Conservation (phyloP, 768 basidiomycete genomes). For the Termitomyces sp. region DNA sequence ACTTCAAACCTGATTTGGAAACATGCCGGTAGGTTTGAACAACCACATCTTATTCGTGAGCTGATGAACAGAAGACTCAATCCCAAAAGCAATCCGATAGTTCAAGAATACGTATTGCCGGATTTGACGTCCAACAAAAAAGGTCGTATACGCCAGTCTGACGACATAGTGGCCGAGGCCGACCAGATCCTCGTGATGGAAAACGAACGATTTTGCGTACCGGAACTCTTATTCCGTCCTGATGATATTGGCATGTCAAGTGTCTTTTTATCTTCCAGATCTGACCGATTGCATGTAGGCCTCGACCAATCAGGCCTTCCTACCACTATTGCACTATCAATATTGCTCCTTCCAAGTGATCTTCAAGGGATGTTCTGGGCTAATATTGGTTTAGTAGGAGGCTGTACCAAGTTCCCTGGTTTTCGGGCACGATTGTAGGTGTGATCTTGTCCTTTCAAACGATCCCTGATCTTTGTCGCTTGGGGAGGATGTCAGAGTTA, state of each 20-base stretch:
- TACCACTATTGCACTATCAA: slow-evolving; percentile 68
- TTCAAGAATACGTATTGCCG: slow-evolving; percentile 88
- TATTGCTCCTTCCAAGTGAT: slow-evolving; percentile 71
- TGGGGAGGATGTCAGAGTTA: slow-evolving; percentile 63
- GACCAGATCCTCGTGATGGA: slow-evolving; percentile 80
- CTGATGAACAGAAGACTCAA: slow-evolving; percentile 35
- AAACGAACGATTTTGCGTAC: slow-evolving; percentile 88
- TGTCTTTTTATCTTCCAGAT: slow-evolving; percentile 8
- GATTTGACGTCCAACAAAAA: slow-evolving; percentile 69
- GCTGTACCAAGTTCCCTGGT: slow-evolving; percentile 69
- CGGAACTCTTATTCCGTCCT: slow-evolving; percentile 90
- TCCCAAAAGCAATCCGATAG: slow-evolving; percentile 58
- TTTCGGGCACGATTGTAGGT: slow-evolving; percentile 75
- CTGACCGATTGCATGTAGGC: slow-evolving; percentile 38
- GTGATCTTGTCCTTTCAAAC: slow-evolving; percentile 5
- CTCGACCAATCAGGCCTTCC: slow-evolving; percentile 79
- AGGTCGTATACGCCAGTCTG: slow-evolving; percentile 49
- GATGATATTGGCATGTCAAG: slow-evolving; percentile 72
- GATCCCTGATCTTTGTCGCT: slow-evolving; percentile 6
- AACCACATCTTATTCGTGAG: neutral
- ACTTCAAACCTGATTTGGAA: slow-evolving; percentile 73
- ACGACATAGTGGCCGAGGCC: slow-evolving; percentile 47
- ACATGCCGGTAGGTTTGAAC: slow-evolving; percentile 59
- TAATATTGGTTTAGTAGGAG: slow-evolving; percentile 88
- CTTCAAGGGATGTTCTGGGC: slow-evolving; percentile 93